phyloP scores from a whole-genome alignment of 805 yeast genomes.

The Phaffomyces antillensis region DNA sequence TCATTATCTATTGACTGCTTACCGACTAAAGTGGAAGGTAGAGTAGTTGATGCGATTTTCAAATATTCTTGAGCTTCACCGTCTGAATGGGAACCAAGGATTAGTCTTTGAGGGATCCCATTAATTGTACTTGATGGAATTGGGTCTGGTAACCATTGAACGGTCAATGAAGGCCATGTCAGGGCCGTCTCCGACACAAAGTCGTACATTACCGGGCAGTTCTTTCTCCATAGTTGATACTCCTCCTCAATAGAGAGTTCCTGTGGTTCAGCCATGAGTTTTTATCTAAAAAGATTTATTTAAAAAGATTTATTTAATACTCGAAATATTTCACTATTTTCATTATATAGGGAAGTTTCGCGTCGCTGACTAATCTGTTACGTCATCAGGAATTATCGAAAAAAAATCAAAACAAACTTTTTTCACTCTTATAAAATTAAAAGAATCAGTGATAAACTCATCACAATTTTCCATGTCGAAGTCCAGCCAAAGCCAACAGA shows the following conservation, averaged over 20 bases:
- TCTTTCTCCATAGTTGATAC: constrained; percentile 73
- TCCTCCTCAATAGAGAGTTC: constrained; percentile 40
- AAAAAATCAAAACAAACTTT: background rate
- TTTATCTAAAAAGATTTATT: background rate
- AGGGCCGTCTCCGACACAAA: constrained; percentile 74
- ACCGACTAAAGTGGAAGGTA: constrained; percentile 39
- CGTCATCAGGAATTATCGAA: background rate
- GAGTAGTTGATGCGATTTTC: constrained; percentile 54
- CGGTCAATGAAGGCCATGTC: constrained; percentile 76
- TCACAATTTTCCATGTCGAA: background rate
- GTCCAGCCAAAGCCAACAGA: constrained; percentile 2
- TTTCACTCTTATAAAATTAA: no score
- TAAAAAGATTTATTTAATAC: no score
- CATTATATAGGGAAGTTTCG: no score
- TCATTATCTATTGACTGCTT: constrained; percentile 9
- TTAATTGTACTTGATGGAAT: constrained; percentile 11
- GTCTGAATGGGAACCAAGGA: constrained; percentile 70
- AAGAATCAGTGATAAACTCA: background rate
- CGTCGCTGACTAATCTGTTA: background rate
- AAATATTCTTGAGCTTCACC: constrained; percentile 61
- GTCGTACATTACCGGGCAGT: constrained; percentile 77
- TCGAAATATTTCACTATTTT: no score
- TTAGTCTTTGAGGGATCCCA: constrained; percentile 39
- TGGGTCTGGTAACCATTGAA: constrained; percentile 63
- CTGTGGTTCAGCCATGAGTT: constrained; percentile 9